Base-by-base conservation (phyloP, 164 flowering plant species). In the Euptelea pleiosperma region DNA sequence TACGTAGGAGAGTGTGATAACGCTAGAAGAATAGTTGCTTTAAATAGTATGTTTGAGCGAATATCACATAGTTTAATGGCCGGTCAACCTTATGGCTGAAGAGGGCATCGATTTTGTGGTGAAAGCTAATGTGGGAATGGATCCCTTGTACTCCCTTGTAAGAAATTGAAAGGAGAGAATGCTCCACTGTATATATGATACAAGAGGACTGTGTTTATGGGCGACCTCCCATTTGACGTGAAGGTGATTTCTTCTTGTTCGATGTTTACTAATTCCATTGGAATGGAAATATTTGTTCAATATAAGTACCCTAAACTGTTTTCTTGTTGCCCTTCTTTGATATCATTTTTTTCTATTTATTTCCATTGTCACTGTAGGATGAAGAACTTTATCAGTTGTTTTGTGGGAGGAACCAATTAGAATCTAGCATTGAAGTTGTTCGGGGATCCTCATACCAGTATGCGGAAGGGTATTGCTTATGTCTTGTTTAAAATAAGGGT, bases 381-480 rank as follows among this genome's bases (percentile, higher is more conserved):
- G 99, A 90, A 72, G 99, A 93, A 67, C 33, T 93, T 52, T 88
- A 88, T 80, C 82, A 79, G 72, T 71, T 90, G 48, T 93, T 93
- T 65, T 68, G 72, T 48, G 73, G 86, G 54, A 74, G 85, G 15
- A 73, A 68, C 16, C 75, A 82, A 43, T 57, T 86, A 48, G 83
- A 73, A 58, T 75, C 86, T 22, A 77, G 76, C 57, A 52, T 90
- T 55, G 99, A 93, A 75, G 99, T 89, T 57, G 77, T 93, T 49
- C 82, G 99, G 22, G 89, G 89, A 93, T 75, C 80, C 86, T 42
- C 64, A 79, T 47, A 61, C 78, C 31, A 77, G 85, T 55, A 8
- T 88, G 46, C 96, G 99, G 50, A 93, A 88, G 85, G 99, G 97
- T 21, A 86, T 93, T 70, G 97, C 97, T 29, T 90, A 88, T 73